A percentile compares a stretch with the other conserved stretches of the same genome.
Evolutionary conservation across 1,284 basidiomycete genomes (phyloP).

Genomic region (Leccinum pallidistipes): DNA sequence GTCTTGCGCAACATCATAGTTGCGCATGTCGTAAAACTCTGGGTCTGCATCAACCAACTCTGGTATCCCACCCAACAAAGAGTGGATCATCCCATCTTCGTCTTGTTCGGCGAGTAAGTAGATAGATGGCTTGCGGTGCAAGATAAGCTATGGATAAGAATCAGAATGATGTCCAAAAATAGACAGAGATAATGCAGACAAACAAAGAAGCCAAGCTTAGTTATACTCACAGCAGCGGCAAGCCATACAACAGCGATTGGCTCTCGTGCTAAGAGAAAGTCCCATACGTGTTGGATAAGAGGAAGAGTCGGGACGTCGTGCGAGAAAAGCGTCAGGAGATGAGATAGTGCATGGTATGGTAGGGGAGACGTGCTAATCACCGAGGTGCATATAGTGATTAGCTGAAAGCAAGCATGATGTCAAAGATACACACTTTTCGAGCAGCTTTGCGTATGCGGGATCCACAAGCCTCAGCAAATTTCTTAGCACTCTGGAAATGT

Average conservation of each 20-base stretch:
- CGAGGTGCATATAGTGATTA: conserved; percentile 3
- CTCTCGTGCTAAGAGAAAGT: conserved; percentile 82
- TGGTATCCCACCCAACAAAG: conserved; percentile 72
- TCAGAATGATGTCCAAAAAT: conserved; percentile 6
- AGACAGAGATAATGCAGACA: background rate
- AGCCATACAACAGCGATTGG: conserved; percentile 84
- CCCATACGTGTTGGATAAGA: conserved; percentile 86
- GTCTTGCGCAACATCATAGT: background rate
- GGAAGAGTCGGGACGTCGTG: conserved; percentile 86
- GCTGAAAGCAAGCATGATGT: background rate
- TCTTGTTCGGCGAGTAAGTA: conserved; percentile 55
- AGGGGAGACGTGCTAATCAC: conserved; percentile 55
- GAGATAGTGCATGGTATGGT: conserved; percentile 87
- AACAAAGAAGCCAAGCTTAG: background rate
- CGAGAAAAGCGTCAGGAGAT: conserved; percentile 88
- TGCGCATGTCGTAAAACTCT: conserved; percentile 12
- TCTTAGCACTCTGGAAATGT: conserved; percentile 56
- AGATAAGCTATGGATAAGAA: conserved; percentile 47
- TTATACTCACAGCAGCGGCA: conserved; percentile 66
- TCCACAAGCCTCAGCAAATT: conserved; percentile 72
- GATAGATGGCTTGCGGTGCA: conserved; percentile 62
- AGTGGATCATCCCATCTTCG: conserved; percentile 86
- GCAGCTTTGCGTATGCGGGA: conserved; percentile 62
- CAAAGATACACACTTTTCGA: conserved; percentile 59
- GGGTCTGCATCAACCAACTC: conserved; percentile 52